Evolutionary conservation across 768 basidiomycete species (phyloP).

Genomic region (Leucosporidium creatinivorum): DNA sequence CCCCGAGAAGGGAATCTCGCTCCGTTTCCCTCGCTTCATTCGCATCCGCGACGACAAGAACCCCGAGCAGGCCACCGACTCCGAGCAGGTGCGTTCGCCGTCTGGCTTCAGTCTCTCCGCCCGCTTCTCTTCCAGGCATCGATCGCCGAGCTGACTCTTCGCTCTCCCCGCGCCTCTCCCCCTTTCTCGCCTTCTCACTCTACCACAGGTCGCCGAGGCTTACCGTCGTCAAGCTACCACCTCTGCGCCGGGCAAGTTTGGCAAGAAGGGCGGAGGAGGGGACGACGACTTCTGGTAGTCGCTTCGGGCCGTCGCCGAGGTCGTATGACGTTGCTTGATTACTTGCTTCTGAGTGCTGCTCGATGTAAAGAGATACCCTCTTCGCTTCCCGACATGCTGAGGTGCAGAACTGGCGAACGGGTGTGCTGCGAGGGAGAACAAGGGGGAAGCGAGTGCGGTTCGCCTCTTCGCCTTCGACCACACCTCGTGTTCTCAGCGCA

Average conservation of each 20-base stretch:
- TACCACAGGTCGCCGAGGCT: slow-evolving; percentile 31
- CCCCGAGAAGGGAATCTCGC: slow-evolving; percentile 56
- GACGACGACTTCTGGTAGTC: background rate
- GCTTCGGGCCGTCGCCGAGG: too few species aligned
- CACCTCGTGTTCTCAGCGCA: too few species aligned
- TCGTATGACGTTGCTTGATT: too few species aligned
- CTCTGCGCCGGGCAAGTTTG: slow-evolving; percentile 23
- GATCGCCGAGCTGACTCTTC: background rate
- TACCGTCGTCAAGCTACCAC: slow-evolving; percentile 31
- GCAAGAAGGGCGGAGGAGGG: slow-evolving; percentile 18
- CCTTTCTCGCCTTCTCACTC: too few species aligned
- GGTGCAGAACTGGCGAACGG: too few species aligned
- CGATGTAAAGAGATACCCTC: too few species aligned
- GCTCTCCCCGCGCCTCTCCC: background rate
- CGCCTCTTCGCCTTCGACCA: too few species aligned
- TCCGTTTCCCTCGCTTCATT: slow-evolving; percentile 93
- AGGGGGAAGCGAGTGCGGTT: too few species aligned
- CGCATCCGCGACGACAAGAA: slow-evolving; percentile 86
- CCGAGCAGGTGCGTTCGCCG: slow-evolving; percentile 63
- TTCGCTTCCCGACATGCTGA: too few species aligned
- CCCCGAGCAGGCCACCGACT: slow-evolving; percentile 82
- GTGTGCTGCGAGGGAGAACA: too few species aligned
- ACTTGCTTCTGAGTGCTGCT: too few species aligned
- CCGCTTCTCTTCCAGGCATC: background rate
- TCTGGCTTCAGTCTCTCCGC: too few species aligned